A percentile compares a stretch with the other conserved stretches of the same genome.
Conservation (phyloP, 1,284 basidiomycete genomes). For the Ganoderma meredithae region DNA sequence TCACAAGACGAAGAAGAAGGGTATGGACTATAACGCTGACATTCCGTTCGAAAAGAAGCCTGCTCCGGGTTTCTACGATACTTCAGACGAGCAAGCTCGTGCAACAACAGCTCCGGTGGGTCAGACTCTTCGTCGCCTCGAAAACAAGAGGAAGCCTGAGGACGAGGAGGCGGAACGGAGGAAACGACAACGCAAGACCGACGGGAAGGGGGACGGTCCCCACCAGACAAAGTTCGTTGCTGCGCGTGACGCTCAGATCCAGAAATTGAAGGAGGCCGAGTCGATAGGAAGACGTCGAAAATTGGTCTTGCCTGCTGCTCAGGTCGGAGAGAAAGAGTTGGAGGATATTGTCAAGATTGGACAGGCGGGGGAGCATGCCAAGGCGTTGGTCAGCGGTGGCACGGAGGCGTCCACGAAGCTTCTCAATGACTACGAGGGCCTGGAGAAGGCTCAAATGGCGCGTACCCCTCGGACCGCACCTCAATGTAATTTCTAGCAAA, state of each 20-base stretch:
- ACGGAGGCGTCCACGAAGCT: slow-evolving; percentile 87
- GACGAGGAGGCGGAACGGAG: slow-evolving; percentile 86
- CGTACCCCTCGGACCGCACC: slow-evolving; percentile 93
- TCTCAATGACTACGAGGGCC: slow-evolving; percentile 90
- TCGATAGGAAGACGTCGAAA: slow-evolving; percentile 91
- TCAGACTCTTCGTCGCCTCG: slow-evolving; percentile 86
- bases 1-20: slow-evolving; percentile 93
- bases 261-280: slow-evolving; percentile 96
- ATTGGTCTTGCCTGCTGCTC: slow-evolving; percentile 87
- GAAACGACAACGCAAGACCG: slow-evolving; percentile 73
- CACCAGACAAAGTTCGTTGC: slow-evolving; percentile 93
- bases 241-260: slow-evolving; percentile 95
- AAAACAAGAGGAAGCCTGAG: slow-evolving; percentile 94
- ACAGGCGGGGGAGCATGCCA: slow-evolving; percentile 83
- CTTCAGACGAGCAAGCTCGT: slow-evolving; percentile 93
- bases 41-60: slow-evolving; percentile 99
- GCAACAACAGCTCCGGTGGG: slow-evolving; percentile 90
- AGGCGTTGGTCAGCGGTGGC: slow-evolving; percentile 82
- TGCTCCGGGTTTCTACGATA: slow-evolving; percentile 96
- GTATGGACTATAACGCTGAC: slow-evolving; percentile 99
- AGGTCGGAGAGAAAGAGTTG: slow-evolving; percentile 95
- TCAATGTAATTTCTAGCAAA: slow-evolving; percentile 66
- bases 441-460: slow-evolving; percentile 89
- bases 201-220: slow-evolving; percentile 64
- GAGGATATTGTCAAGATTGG: slow-evolving; percentile 99